A percentile compares a stretch with the other conserved stretches of the same genome.
These are phyloP conservation scores for Talaromyces trachyspermus DNA, from an alignment of 495 filamentous ascomycete species.

Conservation along the genomic window DNA sequence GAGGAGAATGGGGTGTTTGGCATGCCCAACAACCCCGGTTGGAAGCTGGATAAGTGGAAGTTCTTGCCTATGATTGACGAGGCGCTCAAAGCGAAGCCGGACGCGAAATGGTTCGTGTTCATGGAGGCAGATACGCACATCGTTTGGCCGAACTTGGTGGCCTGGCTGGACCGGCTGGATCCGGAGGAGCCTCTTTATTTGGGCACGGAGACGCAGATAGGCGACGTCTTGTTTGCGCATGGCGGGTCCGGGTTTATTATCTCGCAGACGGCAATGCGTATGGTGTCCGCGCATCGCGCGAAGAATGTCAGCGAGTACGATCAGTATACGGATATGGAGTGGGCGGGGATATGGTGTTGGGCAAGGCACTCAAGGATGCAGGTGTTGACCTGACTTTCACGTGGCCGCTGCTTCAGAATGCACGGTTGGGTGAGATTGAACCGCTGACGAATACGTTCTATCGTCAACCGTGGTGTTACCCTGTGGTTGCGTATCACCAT, in stretches of 20 bases:
- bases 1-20: constrained; percentile 40
- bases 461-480: constrained; percentile 47
- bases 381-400: constrained; percentile 41
- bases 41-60: constrained; percentile 57
- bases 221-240: constrained; percentile 53
- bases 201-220: constrained; percentile 50
- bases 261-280: constrained; percentile 46
- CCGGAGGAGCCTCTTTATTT: constrained; percentile 46
- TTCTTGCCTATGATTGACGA: constrained; percentile 49
- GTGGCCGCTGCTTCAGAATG: constrained; percentile 47
- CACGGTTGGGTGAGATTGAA: constrained; percentile 36
- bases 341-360: constrained; percentile 63
- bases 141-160: constrained; percentile 52
- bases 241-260: constrained; percentile 62
- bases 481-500: constrained; percentile 51
- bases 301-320: constrained; percentile 44
- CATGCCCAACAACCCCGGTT: constrained; percentile 42
- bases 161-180: constrained; percentile 48
- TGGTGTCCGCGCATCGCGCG: constrained; percentile 36
- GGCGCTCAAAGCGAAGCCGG: constrained; percentile 32
- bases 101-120: constrained; percentile 60
- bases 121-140: constrained; percentile 64
- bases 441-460: constrained; percentile 34
- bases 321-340: constrained; percentile 45
- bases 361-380: constrained; percentile 48